These are phyloP conservation scores for Candida mattraensis DNA, from an alignment of 805 yeast species.

Conservation along the genomic window DNA sequence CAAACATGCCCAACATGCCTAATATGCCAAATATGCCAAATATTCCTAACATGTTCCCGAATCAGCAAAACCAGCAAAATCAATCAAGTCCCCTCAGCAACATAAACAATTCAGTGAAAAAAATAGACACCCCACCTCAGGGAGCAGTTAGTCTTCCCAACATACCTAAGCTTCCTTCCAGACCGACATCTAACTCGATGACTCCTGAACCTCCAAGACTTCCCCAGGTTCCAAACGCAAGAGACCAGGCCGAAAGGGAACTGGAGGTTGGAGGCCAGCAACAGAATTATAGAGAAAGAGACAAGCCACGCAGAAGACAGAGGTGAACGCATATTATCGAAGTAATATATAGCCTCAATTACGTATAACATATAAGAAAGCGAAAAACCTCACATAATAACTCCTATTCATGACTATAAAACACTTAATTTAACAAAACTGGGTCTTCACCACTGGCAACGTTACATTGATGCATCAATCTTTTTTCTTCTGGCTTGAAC, in stretches of 20 bases:
- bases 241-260: slow-evolving; percentile 33
- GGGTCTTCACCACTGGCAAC: slow-evolving; percentile 83
- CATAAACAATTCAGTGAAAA: slow-evolving; percentile 5
- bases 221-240: slow-evolving; percentile 16
- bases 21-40: slow-evolving; percentile 36
- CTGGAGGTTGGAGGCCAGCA: slow-evolving; percentile 22
- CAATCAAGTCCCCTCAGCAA: slow-evolving; percentile 3
- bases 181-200: slow-evolving; percentile 27
- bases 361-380: background rate
- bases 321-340: slow-evolving; percentile 3
- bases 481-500: slow-evolving; percentile 70
- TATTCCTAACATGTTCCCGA: slow-evolving; percentile 23
- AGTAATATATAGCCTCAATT: background rate
- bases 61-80: slow-evolving; percentile 8
- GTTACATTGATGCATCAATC: slow-evolving; percentile 93
- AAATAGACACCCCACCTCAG: slow-evolving; percentile 10
- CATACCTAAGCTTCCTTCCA: slow-evolving; percentile 24
- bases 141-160: slow-evolving; percentile 16
- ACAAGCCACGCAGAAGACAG: slow-evolving; percentile 10
- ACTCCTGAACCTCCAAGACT: slow-evolving; percentile 25
- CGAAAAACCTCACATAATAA: slow-evolving; percentile 1
- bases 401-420: no score
- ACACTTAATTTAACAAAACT: slow-evolving; percentile 14
- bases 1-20: slow-evolving; percentile 27
- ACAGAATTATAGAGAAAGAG: slow-evolving; percentile 24